These are phyloP conservation scores for Didymella pinodella DNA, from an alignment of 2,329 filamentous ascomycete species.

Conservation along the genomic window DNA sequence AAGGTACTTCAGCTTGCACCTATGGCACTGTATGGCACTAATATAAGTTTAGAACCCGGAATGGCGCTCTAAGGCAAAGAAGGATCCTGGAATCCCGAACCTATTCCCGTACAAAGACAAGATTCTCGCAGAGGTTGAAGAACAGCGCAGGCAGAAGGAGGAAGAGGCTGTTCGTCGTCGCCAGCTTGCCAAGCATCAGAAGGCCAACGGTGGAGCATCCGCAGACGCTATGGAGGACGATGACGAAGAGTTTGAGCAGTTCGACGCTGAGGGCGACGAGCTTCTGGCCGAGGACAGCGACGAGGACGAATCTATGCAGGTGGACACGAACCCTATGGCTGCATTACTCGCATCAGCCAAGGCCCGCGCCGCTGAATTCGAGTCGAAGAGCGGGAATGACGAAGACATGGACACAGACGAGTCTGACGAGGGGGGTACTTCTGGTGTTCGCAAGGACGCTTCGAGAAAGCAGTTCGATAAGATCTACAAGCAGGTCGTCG, in stretches of 20 bases:
- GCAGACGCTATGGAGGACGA: constrained; percentile 50
- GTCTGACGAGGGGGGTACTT: constrained; percentile 51
- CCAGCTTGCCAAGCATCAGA: constrained; percentile 68
- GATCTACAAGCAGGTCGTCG: constrained; percentile 91
- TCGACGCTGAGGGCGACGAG: constrained; percentile 62
- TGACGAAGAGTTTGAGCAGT: constrained; percentile 43
- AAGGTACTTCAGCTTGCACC: constrained; percentile 60
- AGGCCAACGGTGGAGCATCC: constrained; percentile 45
- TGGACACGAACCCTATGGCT: constrained; percentile 86
- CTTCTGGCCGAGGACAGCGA: constrained; percentile 60
- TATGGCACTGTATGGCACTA: constrained; percentile 18
- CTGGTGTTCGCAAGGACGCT: constrained; percentile 59
- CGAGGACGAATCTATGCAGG: constrained; percentile 65
- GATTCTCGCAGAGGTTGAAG: constrained; percentile 92
- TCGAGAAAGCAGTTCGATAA: constrained; percentile 93
- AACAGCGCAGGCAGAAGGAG: constrained; percentile 79
- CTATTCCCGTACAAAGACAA: constrained; percentile 98
- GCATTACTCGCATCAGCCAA: constrained; percentile 86
- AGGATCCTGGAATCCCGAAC: constrained; percentile 97
- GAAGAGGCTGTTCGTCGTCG: constrained; percentile 74
- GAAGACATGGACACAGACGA: constrained; percentile 65
- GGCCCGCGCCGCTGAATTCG: constrained; percentile 78
- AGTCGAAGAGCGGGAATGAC: constrained; percentile 68
- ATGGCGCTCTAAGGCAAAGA: constrained; percentile 95
- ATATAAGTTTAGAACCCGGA: constrained; percentile 74